phyloP scores from a whole-genome alignment of 2,329 filamentous ascomycete species.

The Hirsutella rhossiliensis region DNA sequence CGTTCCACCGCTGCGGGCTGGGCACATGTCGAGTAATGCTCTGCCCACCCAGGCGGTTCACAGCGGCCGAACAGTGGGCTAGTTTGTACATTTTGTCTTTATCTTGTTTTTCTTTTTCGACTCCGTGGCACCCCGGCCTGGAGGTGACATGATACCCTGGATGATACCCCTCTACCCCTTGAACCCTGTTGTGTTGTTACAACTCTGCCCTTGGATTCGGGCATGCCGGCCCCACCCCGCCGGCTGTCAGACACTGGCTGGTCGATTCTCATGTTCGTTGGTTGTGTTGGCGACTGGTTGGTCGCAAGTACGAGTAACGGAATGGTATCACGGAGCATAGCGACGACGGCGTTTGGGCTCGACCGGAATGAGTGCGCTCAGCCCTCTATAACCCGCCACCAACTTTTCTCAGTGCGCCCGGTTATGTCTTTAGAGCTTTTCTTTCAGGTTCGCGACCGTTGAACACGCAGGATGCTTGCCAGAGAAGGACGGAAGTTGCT shows the following conservation, averaged over 20 bases:
- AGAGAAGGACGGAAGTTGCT: too few relatives aligned
- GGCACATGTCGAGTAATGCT: conserved; percentile 18
- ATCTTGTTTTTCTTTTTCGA: background rate
- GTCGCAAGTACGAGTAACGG: conserved; percentile 7
- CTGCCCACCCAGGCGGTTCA: conserved; percentile 35
- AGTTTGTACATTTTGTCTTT: conserved; percentile 6
- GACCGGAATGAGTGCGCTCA: conserved; percentile 4
- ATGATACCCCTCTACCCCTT: conserved; percentile 14
- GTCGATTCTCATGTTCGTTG: conserved; percentile 5
- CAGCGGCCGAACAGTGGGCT: conserved; percentile 39
- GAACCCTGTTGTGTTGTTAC: conserved; percentile 5
- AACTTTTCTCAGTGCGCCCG: background rate
- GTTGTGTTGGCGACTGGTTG: conserved; percentile 9
- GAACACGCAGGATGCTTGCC: too few relatives aligned
- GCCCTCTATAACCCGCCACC: background rate
- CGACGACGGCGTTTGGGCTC: conserved; percentile 23
- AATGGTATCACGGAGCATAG: conserved; percentile 25
- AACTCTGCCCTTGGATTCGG: background rate
- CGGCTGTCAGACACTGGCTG: background rate
- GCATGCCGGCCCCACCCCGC: too few relatives aligned
- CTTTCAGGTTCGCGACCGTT: too few relatives aligned
- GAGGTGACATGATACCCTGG: conserved; percentile 5
- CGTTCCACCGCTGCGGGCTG: conserved; percentile 15
- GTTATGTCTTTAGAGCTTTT: too few relatives aligned
- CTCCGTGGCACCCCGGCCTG: background rate